Evolutionary conservation across 495 filamentous ascomycete species (phyloP), one percentile per base, ranked within the genome.

Genomic region (Aspergillus panamensis): DNA sequence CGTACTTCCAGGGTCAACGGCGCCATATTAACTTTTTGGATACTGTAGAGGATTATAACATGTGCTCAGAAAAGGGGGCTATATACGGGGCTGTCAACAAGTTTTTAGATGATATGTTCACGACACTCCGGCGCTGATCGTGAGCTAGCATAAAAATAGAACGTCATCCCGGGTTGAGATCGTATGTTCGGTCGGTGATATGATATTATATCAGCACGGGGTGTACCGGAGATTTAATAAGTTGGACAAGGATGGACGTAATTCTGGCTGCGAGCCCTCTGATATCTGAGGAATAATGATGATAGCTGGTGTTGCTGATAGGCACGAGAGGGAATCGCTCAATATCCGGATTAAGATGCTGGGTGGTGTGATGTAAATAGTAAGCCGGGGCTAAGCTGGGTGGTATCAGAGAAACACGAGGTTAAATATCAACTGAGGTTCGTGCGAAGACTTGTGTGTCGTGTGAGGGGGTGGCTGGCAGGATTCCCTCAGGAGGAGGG

Each of bases 1-100:
- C 77, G 79, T 48, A 75, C 67, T 66, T 82, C 84, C 16, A 84
- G 69, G 12, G 78, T 83, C 62, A 83, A 69, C 32, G 81, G 71
- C 59, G 87, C 80, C 85, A 88, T 85, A 52, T 21, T 64, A 49
- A 16, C 21, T 17, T 17, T 16, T 20, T 30, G 33, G 21, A 20
- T 12, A 29, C 29, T 19, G 48, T 39, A n/a, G 21, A 30, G 7
- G 16, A 30, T 32, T 45, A 51, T 45, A 50, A 16, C 50, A 51
- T 16, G 37, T 25, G 45, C 39, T 32, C 43, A 33, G 44, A 48
- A 40, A 54, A 17, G 25, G 44, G 21, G 45, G 42, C 35, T 51
- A 58, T 45, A 51, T 25, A 37, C 33, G 50, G 42, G 42, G 1
- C 9, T 10, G 17, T 19, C 14, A 35, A 29, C 25, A 49, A 50